Percentiles rank a stretch among this genome's conserved stretches.
These are phyloP conservation scores for Globisporangium viniferum DNA, from an alignment of 352 stramenopile species.

Conservation along the genomic window DNA sequence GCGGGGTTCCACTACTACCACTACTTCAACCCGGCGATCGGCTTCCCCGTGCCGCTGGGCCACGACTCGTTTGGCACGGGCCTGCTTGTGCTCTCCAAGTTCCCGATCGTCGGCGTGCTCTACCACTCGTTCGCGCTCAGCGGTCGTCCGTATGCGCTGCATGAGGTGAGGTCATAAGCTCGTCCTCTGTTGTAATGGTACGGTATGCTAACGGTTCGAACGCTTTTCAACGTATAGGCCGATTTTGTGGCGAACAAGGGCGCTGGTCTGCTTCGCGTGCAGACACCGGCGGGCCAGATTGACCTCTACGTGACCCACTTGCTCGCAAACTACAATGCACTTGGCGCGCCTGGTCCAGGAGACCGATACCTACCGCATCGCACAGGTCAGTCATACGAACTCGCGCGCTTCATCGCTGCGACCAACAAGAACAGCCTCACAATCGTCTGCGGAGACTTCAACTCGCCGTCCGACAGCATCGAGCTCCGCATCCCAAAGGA, in stretches of 20 bases:
- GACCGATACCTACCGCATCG: slow-evolving; percentile 71
- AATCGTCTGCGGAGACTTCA: slow-evolving; percentile 79
- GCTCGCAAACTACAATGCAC: slow-evolving; percentile 77
- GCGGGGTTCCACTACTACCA: slow-evolving; percentile 74
- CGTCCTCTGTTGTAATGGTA: not conserved
- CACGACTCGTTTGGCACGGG: slow-evolving; percentile 75
- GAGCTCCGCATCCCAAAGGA: slow-evolving; percentile 57
- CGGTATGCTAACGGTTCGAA: not conserved
- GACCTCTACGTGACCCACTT: slow-evolving; percentile 81
- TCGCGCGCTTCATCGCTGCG: slow-evolving; percentile 63
- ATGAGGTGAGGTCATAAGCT: slow-evolving; percentile 29
- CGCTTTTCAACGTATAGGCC: slow-evolving; percentile 14
- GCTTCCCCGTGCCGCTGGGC: slow-evolving; percentile 69
- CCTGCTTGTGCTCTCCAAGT: slow-evolving; percentile 71
- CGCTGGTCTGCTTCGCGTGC: slow-evolving; percentile 59
- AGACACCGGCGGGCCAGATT: slow-evolving; percentile 51
- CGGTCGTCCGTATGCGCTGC: slow-evolving; percentile 70
- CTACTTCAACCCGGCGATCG: slow-evolving; percentile 80
- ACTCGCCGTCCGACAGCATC: slow-evolving; percentile 73
- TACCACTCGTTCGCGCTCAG: slow-evolving; percentile 80
- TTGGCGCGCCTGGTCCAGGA: slow-evolving; percentile 57
- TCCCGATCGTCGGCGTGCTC: slow-evolving; percentile 52
- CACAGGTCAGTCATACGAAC: slow-evolving; percentile 66
- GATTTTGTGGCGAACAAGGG: slow-evolving; percentile 84
- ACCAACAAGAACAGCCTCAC: slow-evolving; percentile 53